These are phyloP conservation scores for Neurospora discreta DNA, from an alignment of 495 filamentous ascomycete species.

Conservation along the genomic window DNA sequence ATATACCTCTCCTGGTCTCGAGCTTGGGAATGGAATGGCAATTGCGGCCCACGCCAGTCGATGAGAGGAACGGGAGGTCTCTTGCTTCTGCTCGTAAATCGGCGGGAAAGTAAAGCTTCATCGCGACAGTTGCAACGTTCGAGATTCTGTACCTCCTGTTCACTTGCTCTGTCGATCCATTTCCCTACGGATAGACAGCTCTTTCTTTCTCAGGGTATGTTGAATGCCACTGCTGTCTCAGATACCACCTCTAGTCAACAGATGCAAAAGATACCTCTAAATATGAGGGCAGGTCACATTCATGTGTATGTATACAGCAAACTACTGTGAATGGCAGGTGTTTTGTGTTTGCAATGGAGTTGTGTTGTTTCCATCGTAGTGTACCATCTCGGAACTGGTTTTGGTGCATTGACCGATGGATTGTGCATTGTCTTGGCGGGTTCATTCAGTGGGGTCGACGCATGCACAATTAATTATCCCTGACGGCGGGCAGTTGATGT, in stretches of 20 bases:
- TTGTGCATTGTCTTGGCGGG: neutral
- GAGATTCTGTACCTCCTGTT: neutral
- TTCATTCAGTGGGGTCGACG: neutral
- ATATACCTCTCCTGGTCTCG: neutral
- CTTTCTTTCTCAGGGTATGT: neutral
- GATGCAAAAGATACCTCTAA: neutral
- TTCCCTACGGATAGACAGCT: neutral
- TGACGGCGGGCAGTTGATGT: too few species aligned
- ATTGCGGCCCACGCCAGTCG: neutral
- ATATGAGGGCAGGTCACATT: neutral
- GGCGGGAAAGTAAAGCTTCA: neutral
- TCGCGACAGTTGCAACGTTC: neutral
- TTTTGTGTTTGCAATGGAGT: neutral
- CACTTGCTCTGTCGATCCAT: neutral
- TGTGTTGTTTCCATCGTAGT: neutral
- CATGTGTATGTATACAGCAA: neutral
- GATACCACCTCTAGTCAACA: too few species aligned
- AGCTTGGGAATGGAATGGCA: neutral
- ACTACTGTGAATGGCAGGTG: neutral
- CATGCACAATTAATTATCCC: neutral
- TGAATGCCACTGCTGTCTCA: neutral
- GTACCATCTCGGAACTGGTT: neutral
- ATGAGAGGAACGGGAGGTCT: neutral
- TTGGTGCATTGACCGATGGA: neutral
- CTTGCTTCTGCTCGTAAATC: neutral